Base-by-base conservation (phyloP, 176 grass and related monocot genomes). In the Coix lacrymajobi region DNA sequence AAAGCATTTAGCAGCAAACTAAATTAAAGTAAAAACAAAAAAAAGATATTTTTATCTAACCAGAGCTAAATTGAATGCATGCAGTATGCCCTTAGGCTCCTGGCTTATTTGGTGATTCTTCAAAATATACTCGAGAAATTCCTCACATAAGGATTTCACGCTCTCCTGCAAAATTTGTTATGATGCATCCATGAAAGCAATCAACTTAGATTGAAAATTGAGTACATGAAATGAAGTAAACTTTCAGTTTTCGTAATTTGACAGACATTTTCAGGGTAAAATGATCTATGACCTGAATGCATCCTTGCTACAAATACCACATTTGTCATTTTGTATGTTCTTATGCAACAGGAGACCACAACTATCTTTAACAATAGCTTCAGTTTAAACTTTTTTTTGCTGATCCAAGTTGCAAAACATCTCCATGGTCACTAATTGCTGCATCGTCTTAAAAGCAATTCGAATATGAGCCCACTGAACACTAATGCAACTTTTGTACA, bases 11-110 rank as follows among this genome's bases (percentile, higher is more conserved):
- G 68, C 40, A 72, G 54, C 29, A 72, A 46, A 82, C 11, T 62
- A 22, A 66, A 90, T 20, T 29, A 68, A 80, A 66, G 61, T 10
- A 80, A 91, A 48, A 87, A 71, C 46, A 64, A 30, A 62, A 45
- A 75, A 46, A 52, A 19, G 7, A 60, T 60, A 2, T 49, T 62
- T 80, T 68, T 79, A 24, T 89, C 92, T 94, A 85, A 98, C 95
- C 95, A 98, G 79, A 73, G 95, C 91, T 63, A 98, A 87, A 41
- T 88, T 94, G 83, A 95, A 90, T 57, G 96, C 88, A 85, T 98
- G 96, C 68, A 98, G 51, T 80, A 98, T 86, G 22, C 68, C 81
- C 87, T 89, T 85, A 80, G 86, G 86, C 73, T 87, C 96, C 45
- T 77, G 81, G 89, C 78, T 92, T 63, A 98, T 91, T 86, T 93